These are phyloP conservation scores for Canavalia ensiformis DNA, from an alignment of 306 rosid genomes.

Conservation along the genomic window DNA sequence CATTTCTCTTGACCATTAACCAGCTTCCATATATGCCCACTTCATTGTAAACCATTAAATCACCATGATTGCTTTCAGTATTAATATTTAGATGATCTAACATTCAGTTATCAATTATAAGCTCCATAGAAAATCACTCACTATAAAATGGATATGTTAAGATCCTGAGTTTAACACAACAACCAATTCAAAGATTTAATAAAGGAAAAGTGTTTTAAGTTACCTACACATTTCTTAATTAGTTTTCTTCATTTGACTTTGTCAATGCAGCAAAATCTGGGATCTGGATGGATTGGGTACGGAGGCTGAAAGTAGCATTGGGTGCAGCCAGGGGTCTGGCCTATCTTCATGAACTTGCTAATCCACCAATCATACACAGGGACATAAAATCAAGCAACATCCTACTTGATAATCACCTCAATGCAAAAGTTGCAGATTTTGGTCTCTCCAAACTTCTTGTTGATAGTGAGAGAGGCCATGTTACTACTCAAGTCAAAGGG, in stretches of 20 bases:
- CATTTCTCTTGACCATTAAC: not conserved
- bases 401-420: slow-evolving; percentile 67
- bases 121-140: not conserved
- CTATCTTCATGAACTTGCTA: slow-evolving; percentile 84
- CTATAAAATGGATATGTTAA: not conserved
- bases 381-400: slow-evolving; percentile 87
- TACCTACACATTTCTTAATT: slow-evolving; percentile 9
- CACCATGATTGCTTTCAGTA: not conserved
- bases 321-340: slow-evolving; percentile 84
- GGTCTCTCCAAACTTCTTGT: slow-evolving; percentile 84
- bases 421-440: slow-evolving; percentile 86
- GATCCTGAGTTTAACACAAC: not conserved
- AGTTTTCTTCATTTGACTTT: slow-evolving; percentile 24
- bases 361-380: slow-evolving; percentile 89
- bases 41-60: not conserved
- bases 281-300: slow-evolving; percentile 77
- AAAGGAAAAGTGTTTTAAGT: not conserved
- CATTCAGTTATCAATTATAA: not conserved
- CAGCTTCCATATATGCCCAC: not conserved
- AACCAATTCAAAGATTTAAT: slow-evolving; percentile 20
- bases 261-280: slow-evolving; percentile 70
- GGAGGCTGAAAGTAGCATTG: slow-evolving; percentile 71
- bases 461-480: slow-evolving; percentile 67
- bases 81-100: not conserved
- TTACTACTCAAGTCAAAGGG: slow-evolving; percentile 89